A percentile compares a stretch with the other conserved stretches of the same genome.
Conservation (phyloP, 768 basidiomycete species). For the Mycena galopus region DNA sequence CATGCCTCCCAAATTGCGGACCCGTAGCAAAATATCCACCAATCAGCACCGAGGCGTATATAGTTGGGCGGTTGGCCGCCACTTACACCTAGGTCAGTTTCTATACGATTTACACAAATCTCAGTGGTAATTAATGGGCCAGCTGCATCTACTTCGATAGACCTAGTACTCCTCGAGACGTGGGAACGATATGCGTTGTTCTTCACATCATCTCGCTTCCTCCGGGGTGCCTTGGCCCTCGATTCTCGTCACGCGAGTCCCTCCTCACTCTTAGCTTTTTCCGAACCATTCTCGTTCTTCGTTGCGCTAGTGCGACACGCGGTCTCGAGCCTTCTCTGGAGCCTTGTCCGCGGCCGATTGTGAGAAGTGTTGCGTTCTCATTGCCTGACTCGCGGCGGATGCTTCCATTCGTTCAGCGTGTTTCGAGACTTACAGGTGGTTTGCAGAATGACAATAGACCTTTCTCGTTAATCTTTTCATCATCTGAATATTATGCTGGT, state of each 20-base stretch:
- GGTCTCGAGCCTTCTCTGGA: slow-evolving; percentile 47
- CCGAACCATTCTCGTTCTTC: slow-evolving; percentile 25
- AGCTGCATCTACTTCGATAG: slow-evolving; percentile 15
- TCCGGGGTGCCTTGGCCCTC: slow-evolving; percentile 23
- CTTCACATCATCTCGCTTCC: slow-evolving; percentile 40
- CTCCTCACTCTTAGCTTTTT: slow-evolving; percentile 36
- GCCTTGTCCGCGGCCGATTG: slow-evolving; percentile 36
- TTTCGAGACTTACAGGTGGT: no score
- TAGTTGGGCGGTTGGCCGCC: slow-evolving; percentile 75
- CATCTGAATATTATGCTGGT: no score
- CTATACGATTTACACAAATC: background rate
- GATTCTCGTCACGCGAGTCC: slow-evolving; percentile 36
- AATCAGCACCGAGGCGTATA: slow-evolving; percentile 81
- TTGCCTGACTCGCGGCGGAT: slow-evolving; percentile 42
- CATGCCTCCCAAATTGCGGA: slow-evolving; percentile 79
- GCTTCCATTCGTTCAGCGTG: no score
- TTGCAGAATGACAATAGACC: no score
- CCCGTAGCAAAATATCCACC: slow-evolving; percentile 72
- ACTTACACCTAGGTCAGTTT: slow-evolving; percentile 59
- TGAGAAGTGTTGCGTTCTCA: slow-evolving; percentile 49
- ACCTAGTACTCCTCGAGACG: slow-evolving; percentile 56
- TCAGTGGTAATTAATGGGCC: background rate
- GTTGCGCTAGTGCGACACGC: slow-evolving; percentile 40
- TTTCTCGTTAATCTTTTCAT: no score
- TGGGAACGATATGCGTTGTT: slow-evolving; percentile 41